phyloP scores from a whole-genome alignment of 1,139 yeast genomes.

The Groenewaldozyma auringiensis region DNA sequence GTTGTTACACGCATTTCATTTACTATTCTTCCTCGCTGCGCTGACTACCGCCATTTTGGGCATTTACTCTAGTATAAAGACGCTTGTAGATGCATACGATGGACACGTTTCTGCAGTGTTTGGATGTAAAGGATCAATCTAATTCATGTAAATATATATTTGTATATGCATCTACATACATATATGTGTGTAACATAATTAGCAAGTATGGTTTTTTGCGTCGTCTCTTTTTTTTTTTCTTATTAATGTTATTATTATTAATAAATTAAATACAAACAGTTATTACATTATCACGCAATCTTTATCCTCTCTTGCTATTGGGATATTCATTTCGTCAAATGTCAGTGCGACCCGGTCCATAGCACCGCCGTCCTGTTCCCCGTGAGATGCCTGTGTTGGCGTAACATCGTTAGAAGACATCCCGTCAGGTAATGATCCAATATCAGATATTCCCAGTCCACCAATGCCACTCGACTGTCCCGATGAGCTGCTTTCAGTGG shows the following conservation, averaged over 20 bases:
- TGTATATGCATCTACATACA: background rate
- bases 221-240: too few relatives aligned
- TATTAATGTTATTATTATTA: too few relatives aligned
- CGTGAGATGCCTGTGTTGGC: background rate
- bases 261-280: too few relatives aligned
- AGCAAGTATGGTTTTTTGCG: too few relatives aligned
- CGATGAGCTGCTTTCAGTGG: background rate
- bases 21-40: constrained; percentile 33
- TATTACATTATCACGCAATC: constrained; percentile 26
- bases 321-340: constrained; percentile 31
- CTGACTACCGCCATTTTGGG: constrained; percentile 35
- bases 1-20: constrained; percentile 23
- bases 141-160: background rate
- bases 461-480: background rate
- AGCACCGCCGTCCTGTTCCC: background rate
- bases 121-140: constrained; percentile 11
- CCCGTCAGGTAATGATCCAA: background rate
- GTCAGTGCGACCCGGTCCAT: constrained; percentile 49
- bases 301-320: constrained; percentile 20
- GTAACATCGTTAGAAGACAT: background rate
- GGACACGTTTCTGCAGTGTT: constrained; percentile 10
- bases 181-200: too few relatives aligned
- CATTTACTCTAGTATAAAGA: constrained; percentile 27
- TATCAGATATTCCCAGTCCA: background rate
- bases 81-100: constrained; percentile 15